These are phyloP conservation scores for Cladosporium oxysporum DNA, from an alignment of 2,329 filamentous ascomycete species.

Conservation along the genomic window DNA sequence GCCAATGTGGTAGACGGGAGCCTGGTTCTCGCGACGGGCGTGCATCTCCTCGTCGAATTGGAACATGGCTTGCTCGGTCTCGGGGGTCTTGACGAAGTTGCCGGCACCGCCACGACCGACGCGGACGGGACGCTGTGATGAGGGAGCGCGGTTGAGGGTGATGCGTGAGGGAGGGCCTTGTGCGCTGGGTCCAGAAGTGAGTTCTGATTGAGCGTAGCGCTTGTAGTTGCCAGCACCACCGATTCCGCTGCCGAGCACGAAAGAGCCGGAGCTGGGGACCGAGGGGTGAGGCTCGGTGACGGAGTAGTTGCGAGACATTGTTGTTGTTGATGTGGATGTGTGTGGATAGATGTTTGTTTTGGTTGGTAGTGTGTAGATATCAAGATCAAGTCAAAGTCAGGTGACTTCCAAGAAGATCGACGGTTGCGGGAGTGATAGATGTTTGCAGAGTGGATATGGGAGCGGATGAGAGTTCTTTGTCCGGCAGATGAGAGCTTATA, in stretches of 20 bases:
- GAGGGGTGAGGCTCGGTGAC: constrained; percentile 65
- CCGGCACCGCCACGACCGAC: constrained; percentile 60
- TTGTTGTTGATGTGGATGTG: constrained; percentile 17
- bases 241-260: constrained; percentile 56
- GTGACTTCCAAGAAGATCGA: constrained; percentile 10
- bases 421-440: not conserved
- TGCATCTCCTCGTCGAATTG: constrained; percentile 69
- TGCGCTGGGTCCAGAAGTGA: constrained; percentile 50
- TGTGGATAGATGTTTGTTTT: constrained; percentile 1
- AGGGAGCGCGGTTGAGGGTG: constrained; percentile 49
- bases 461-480: constrained; percentile 1
- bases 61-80: constrained; percentile 60
- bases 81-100: constrained; percentile 55
- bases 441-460: constrained; percentile 26
- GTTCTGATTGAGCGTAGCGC: constrained; percentile 56
- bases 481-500: constrained; percentile 3
- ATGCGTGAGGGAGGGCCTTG: constrained; percentile 52
- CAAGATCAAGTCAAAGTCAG: constrained; percentile 21
- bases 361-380: constrained; percentile 29
- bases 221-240: constrained; percentile 62
- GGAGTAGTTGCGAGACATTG: constrained; percentile 48
- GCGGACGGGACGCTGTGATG: constrained; percentile 50
- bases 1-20: constrained; percentile 65
- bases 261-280: constrained; percentile 47
- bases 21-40: constrained; percentile 50